Base-by-base conservation (phyloP, 2,329 filamentous ascomycete genomes). In the Hirsutella thompsonii region DNA sequence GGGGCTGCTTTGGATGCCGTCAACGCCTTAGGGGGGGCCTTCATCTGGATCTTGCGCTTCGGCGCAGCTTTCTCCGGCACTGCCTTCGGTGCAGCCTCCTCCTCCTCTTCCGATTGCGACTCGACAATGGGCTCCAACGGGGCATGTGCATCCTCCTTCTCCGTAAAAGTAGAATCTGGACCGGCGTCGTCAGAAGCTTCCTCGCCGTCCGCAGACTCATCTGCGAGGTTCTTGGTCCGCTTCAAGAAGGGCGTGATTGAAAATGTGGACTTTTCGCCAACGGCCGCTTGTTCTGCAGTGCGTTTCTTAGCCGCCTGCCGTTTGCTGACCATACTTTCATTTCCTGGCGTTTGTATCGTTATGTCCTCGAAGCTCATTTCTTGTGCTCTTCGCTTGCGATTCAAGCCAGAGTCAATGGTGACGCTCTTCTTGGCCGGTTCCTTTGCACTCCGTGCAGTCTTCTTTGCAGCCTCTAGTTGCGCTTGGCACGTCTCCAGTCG, bases 161-260 rank as follows among this genome's bases (percentile, higher is more conserved):
- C 40, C n/a, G 47, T 46, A 34, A 47, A 36, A 30, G 44, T 40
- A 38, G 30, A 29, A 20, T 32, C 46, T 36, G 37, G 36, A 5
- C 36, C 38, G 11, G 37, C 34, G 8, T 28, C 34, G 6, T 40
- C 37, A 8, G 44, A 42, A 16, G 32, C 18, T 19, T 30, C 38
- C 13, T 44, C 35, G 4, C 52, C 42, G 8, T 56, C 56, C 4
- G 49, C 45, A 3, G 58, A 57, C 1, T 60, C 59, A 18, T 68
- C 66, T 10, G 54, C 46, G 13, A 81, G 64, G 47, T 68, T 68
- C 59, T 72, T 78, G 20, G 76, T 81, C 39, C 81, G 78, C 59
- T 89, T 94, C 46, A 96, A 69, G 66, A 94, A 95, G 0, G 90
- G 90, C 0, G 90, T 96, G 47, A 95, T 87, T 4, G 88, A 94